phyloP scores from a whole-genome alignment of 2,329 filamentous ascomycete species.

The Penicillium sp. region DNA sequence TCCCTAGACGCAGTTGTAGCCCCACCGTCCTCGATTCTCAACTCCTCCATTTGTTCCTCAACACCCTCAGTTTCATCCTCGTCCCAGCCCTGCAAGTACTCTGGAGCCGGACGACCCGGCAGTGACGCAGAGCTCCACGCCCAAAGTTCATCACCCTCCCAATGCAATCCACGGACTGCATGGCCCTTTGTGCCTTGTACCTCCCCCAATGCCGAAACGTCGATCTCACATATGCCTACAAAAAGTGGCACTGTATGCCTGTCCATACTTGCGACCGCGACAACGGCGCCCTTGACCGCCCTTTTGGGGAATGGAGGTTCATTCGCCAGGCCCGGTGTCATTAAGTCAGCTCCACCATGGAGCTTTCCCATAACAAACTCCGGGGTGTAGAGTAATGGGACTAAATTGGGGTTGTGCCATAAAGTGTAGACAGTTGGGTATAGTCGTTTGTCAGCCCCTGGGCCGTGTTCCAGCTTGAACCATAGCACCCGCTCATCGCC shows the following conservation, averaged over 20 bases:
- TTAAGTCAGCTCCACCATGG: conserved; percentile 64
- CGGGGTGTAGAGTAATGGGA: conserved; percentile 65
- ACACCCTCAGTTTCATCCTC: conserved; percentile 34
- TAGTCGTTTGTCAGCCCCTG: conserved; percentile 41
- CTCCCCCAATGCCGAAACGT: conserved; percentile 55
- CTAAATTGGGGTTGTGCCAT: conserved; percentile 62
- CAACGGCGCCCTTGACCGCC: conserved; percentile 60
- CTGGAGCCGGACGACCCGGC: conserved; percentile 55
- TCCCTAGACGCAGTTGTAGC: conserved; percentile 5
- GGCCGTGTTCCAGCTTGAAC: conserved; percentile 61
- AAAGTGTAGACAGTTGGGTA: conserved; percentile 62
- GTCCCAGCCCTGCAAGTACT: conserved; percentile 54
- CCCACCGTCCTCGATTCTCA: conserved; percentile 36
- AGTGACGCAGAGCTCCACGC: conserved; percentile 58
- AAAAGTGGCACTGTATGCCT: conserved; percentile 62
- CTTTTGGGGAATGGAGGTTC: conserved; percentile 63
- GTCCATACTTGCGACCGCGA: conserved; percentile 63
- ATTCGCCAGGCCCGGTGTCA: conserved; percentile 66
- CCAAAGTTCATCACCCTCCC: conserved; percentile 70
- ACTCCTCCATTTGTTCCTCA: conserved; percentile 45
- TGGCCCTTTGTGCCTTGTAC: conserved; percentile 64
- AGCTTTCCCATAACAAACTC: conserved; percentile 60
- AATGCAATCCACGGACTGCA: conserved; percentile 65
- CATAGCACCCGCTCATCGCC: conserved; percentile 63
- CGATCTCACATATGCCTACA: conserved; percentile 65